Conservation (phyloP, 2,329 filamentous ascomycete genomes). For the Xylariaceae sp. region DNA sequence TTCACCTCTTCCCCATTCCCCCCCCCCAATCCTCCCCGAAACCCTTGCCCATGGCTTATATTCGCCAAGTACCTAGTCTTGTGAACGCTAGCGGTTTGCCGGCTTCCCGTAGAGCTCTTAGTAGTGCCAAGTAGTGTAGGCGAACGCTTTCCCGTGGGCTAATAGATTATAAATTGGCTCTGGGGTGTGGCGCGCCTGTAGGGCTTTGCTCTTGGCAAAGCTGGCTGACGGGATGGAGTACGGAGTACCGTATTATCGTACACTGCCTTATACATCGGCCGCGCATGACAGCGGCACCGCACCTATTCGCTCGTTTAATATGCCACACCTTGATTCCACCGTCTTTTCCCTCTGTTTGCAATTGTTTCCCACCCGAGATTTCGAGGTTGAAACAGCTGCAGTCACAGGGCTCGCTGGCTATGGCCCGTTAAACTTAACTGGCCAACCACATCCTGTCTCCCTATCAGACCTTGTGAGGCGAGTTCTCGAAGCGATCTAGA, state of each 20-base stretch:
- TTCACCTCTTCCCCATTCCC: too few species aligned
- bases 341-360: slow-evolving; percentile 5
- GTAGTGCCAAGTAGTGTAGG: slow-evolving; percentile 4
- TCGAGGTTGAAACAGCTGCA: slow-evolving; percentile 3
- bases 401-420: slow-evolving; percentile 1
- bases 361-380: too few species aligned
- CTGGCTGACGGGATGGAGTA: too few species aligned
- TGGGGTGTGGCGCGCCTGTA: too few species aligned
- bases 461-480: slow-evolving; percentile 6
- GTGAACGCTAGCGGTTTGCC: too few species aligned
- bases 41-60: too few species aligned
- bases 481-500: background rate
- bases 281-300: slow-evolving; percentile 7
- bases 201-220: slow-evolving; percentile 13
- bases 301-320: background rate
- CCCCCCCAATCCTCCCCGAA: too few species aligned
- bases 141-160: too few species aligned
- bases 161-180: too few species aligned
- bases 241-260: too few species aligned
- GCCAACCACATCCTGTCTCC: background rate
- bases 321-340: slow-evolving; percentile 8
- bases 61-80: too few species aligned
- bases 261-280: slow-evolving; percentile 4
- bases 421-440: background rate
- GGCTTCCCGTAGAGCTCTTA: too few species aligned